Evolutionary conservation across 129 eudicot genomes (phyloP), one percentile per base, ranked within the genome.

Genomic region (Deinandra increscens): DNA sequence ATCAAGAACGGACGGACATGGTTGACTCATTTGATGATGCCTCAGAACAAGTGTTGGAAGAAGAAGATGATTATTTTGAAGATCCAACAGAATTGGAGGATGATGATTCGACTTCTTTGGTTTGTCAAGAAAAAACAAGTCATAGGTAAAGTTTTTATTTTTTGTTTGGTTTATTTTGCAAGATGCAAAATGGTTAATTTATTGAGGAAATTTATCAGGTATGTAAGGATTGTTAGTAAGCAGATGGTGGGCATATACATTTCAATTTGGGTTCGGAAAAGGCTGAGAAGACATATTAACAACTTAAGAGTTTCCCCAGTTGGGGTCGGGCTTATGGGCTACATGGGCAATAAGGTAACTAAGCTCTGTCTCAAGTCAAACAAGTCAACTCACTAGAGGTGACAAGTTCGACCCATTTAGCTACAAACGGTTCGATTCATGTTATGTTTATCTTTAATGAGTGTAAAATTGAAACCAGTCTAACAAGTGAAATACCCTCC

Each of bases 181-280:
- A 58, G 38, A 29, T 29, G 64, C 17, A 58, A 29, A 58, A 58
- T 29, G 66, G 45, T 83, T 73, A 18, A 69, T 41, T 23, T 62
- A 9, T 69, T 50, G 72, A 64, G 13, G 22, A 31, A 31, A 48
- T 49, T 12, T 50, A 60, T 61, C 75, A 82, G 61, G 76, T 94
- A 89, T 76, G 96, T 89, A 31, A 64, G 99, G 69, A 89, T 94
- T 56, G 84, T 94, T 60, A 89, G 99, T 67, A 94, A 94, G 83
- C 99, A 94, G 75, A 94, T 94, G 99, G 99, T 94, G 37, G 99
- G 99, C 33, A 85, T 94, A 75, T 94, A 94, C 79, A 74, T 94
- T 41, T 94, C 99, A 2, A 76, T 94, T 59, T 94, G 99, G 99
- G 97, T 89, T 37, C 88, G 91, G n/a, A 83, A 83, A 76, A 82